A percentile compares a stretch with the other conserved stretches of the same genome.
phyloP scores from a whole-genome alignment of 1,284 basidiomycete genomes.

The Thelephora terrestris region DNA sequence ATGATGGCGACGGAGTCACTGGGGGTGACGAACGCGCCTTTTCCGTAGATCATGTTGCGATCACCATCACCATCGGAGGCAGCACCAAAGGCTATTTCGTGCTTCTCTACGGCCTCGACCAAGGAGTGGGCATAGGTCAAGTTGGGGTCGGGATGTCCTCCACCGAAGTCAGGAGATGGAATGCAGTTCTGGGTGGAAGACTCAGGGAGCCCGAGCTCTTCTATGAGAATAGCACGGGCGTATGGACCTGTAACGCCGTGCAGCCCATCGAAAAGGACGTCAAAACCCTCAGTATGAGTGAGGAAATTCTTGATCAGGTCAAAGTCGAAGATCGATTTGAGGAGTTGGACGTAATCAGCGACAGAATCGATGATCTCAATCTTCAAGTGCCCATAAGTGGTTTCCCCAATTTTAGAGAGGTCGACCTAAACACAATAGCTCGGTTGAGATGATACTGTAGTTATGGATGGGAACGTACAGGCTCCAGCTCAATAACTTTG shows the following conservation, averaged over 20 bases:
- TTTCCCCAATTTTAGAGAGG: constrained; percentile 75
- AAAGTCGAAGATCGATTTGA: constrained; percentile 94
- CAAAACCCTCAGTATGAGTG: constrained; percentile 58
- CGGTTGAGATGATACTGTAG: neutral
- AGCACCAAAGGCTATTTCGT: constrained; percentile 88
- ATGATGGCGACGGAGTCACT: constrained; percentile 98
- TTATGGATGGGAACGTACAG: constrained; percentile 1
- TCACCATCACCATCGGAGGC: constrained; percentile 98
- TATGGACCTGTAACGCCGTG: constrained; percentile 98
- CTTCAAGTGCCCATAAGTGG: constrained; percentile 72
- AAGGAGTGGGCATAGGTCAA: constrained; percentile 94
- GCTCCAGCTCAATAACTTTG: constrained; percentile 71
- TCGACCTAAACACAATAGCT: constrained; percentile 35
- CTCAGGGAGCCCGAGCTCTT: constrained; percentile 73
- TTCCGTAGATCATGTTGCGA: constrained; percentile 99
- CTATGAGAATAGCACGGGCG: constrained; percentile 82
- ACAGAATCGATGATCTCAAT: constrained; percentile 95
- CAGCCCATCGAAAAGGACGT: constrained; percentile 92
- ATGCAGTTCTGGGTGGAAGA: constrained; percentile 85
- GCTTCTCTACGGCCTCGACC: constrained; percentile 84
- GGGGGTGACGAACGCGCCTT: constrained; percentile 95
- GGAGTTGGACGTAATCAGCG: constrained; percentile 76
- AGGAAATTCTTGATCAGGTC: constrained; percentile 84
- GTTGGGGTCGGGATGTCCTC: constrained; percentile 97
- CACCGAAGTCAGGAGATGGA: constrained; percentile 91